Evolutionary conservation across 192 early-diverging fungal genomes (phyloP), one percentile per base, ranked within the genome.

Genomic region (Rhizophagus clarus): DNA sequence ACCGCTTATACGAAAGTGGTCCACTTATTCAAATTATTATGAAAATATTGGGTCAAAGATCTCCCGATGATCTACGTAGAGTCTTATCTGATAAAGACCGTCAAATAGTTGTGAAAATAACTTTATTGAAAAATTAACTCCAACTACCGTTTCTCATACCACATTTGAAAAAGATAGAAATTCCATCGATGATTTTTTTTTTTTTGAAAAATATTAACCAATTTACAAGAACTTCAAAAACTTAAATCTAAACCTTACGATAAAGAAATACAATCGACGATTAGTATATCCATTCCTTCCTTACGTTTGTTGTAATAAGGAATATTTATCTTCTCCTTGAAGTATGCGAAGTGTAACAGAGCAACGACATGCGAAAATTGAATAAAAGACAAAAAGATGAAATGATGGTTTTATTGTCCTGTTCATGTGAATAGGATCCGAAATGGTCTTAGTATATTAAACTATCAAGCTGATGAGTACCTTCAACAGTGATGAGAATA

Each of bases 381-480:
- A 91, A 95, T 79, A 94, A 96, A 67, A 83, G 83, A 37, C 92
- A 96, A 87, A 97, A 96, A 0, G 93, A 94, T 0, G 95, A 98
- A 77, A 97, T 98, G 96, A 97, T 97, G 91, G 37, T 96, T 95
- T 81, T 96, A 95, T 0, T 96, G 94, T 81, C 91, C 89, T 66
- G 88, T 94, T 22, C 94, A 96, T 75, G 89, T 90, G 69, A 89
- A 92, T 81, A 94, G 93, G 78, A 98, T 98, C 77, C 86, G 84
- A 22, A 86, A 91, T 26, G 93, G 91, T 12, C 83, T 95, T 17
- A 83, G 84, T 8, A 81, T 92, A 32, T 82, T 97, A 6, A 82
- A 87, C 42, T 90, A 93, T 82, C 80, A 76, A 77, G 89, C 80
- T 71, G 94, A 89, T 82, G 91, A 93, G 1, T 92, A 94, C 79